Evolutionary conservation across 2,329 filamentous ascomycete species (phyloP).

Genomic region (Curvularia verruculosa): DNA sequence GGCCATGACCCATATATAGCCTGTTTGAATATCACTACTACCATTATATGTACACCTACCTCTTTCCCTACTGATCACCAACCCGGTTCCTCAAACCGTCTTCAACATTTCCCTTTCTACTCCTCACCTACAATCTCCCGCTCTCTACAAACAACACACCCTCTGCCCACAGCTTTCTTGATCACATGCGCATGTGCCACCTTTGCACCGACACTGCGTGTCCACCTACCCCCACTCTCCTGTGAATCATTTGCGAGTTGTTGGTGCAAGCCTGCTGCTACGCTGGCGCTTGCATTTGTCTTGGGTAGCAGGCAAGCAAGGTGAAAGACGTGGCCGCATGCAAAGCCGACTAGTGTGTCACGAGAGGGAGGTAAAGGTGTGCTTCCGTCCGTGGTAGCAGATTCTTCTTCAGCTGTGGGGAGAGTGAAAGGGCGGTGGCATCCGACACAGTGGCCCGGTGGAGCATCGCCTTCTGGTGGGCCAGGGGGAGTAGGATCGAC

Average conservation of each 20-base stretch:
- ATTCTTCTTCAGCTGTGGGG: slow-evolving; percentile 39
- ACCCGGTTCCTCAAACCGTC: not conserved
- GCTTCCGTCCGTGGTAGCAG: slow-evolving; percentile 28
- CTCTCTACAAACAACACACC: slow-evolving; percentile 46
- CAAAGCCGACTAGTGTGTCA: slow-evolving; percentile 79
- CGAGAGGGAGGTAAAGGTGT: slow-evolving; percentile 36
- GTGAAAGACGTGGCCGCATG: slow-evolving; percentile 83
- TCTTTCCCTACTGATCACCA: not conserved
- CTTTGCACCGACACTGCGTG: slow-evolving; percentile 69
- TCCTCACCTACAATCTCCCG: slow-evolving; percentile 33
- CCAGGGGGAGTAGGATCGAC: slow-evolving; percentile 33
- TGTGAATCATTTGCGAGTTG: slow-evolving; percentile 48
- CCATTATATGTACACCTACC: not conserved
- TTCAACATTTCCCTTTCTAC: not conserved
- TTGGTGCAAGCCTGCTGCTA: slow-evolving; percentile 54
- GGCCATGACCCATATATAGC: not conserved
- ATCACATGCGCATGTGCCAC: slow-evolving; percentile 73
- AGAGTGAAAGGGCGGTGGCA: slow-evolving; percentile 42
- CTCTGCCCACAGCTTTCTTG: slow-evolving; percentile 72
- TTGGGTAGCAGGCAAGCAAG: slow-evolving; percentile 69
- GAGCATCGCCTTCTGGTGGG: slow-evolving; percentile 32
- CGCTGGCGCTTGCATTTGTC: slow-evolving; percentile 50
- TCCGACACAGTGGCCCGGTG: slow-evolving; percentile 44
- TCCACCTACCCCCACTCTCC: slow-evolving; percentile 53
- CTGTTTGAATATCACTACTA: not conserved